These are phyloP conservation scores for Trichoderma sp. DNA, from an alignment of 2,329 filamentous ascomycete species.

Conservation along the genomic window DNA sequence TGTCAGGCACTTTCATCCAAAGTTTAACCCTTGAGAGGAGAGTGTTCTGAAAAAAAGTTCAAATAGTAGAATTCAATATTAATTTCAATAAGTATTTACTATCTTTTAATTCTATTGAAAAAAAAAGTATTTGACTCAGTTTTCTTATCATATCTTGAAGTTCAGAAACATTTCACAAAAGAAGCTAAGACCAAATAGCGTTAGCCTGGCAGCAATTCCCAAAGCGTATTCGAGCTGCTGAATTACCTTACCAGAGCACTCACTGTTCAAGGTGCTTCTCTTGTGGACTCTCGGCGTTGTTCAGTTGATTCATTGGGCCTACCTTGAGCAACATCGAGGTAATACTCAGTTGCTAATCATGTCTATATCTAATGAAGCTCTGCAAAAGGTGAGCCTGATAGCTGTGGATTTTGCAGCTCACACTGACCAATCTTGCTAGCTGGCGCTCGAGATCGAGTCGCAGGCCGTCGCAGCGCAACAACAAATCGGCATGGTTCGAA, in stretches of 20 bases:
- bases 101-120: neutral
- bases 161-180: neutral
- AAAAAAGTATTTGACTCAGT: neutral
- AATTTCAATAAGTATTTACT: neutral
- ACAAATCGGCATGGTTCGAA: constrained; percentile 81
- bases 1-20: neutral
- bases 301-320: neutral
- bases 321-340: neutral
- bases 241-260: neutral
- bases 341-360: constrained; percentile 45
- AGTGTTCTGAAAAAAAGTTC: neutral
- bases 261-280: neutral
- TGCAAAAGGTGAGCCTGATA: constrained; percentile 71
- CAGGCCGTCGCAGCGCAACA: constrained; percentile 87
- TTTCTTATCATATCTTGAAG: neutral
- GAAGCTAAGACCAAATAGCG: neutral
- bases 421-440: constrained; percentile 46
- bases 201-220: neutral
- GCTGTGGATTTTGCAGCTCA: neutral
- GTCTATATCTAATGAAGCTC: constrained; percentile 90
- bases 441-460: constrained; percentile 89
- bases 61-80: neutral
- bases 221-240: neutral
- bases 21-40: neutral
- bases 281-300: neutral